Evolutionary conservation across 139 green algal species (phyloP), one percentile per base, ranked within the genome.

Genomic region (Chlamydomonas schloesseri): DNA sequence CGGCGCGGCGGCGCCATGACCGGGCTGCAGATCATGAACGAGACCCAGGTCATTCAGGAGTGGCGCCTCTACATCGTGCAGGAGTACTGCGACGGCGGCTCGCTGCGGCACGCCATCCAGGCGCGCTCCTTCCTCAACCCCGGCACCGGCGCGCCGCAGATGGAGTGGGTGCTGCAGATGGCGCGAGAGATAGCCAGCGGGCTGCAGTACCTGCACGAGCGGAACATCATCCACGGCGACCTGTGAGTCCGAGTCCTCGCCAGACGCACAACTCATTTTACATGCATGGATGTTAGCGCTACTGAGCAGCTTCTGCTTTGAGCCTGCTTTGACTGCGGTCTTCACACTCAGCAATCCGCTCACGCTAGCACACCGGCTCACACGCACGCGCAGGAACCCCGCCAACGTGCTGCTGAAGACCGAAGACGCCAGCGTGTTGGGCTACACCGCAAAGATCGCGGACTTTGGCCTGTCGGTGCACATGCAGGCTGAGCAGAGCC

Each of bases 61-160:
- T 92, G 87, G 85, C 72, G 89, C 71, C 89, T 92, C 57, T 92
- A 92, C 73, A 92, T 92, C 62, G 85, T 92, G 68, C 89, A 91
- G 84, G 83, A 91, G 75, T 89, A 50, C 72, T 90, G 84, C 60
- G 69, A 87, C 73, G 83, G 69, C 15, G 84, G 84, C 72, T 75
- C 29, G 26, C 47, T 91, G 46, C 28, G 88, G n/a, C 77, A 89
- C 57, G 80, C 73, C 34, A 72, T 88, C 36, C 58, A 91, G 72
- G 82, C 90, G 9, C 72, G 73, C 28, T 78, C 69, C 53, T 87
- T 87, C 81, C 69, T 80, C 53, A 87, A 72, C 69, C 55, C 68
- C 2, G 69, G 13, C 15, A 71, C 69, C 2, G 69, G 69, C 33
- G 8, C 62, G 8, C 68, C 81, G 34, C 81, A 87, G 81, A 37